Evolutionary conservation across 2,329 filamentous ascomycete genomes (phyloP).

Genomic region (Ceratocystis eucalypticola): DNA sequence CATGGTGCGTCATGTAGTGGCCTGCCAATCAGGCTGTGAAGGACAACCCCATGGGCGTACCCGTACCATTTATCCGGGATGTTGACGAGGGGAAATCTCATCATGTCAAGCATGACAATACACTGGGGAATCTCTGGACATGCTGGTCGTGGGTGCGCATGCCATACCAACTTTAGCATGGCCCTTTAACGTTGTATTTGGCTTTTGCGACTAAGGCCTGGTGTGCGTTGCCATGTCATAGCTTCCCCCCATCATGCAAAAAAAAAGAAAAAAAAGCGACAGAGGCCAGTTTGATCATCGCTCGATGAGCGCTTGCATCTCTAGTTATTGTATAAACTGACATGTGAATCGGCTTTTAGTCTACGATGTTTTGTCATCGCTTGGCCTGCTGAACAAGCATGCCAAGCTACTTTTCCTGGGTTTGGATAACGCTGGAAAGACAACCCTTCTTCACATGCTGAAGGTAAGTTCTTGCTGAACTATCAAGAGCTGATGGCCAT

Average conservation of each 20-base stretch:
- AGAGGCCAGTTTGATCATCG: background rate
- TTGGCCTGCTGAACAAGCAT: conserved; percentile 88
- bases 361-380: conserved; percentile 76
- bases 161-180: too few relatives aligned
- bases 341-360: conserved; percentile 33
- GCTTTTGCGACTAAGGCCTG: background rate
- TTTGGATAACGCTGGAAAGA: conserved; percentile 90
- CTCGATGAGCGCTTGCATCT: background rate
- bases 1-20: background rate
- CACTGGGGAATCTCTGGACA: background rate
- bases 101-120: background rate
- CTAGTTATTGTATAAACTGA: conserved; percentile 19
- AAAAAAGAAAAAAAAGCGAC: background rate
- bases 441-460: conserved; percentile 84
- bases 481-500: background rate
- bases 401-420: conserved; percentile 89
- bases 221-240: background rate
- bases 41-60: background rate
- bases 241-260: background rate
- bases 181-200: background rate
- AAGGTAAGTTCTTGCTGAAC: conserved; percentile 48
- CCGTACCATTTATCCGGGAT: background rate
- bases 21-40: conserved; percentile 1
- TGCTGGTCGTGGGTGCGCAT: background rate
- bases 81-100: background rate